Evolutionary conservation across 371 early-diverging fungal genomes (phyloP).

Genomic region (Mycotypha africana): DNA sequence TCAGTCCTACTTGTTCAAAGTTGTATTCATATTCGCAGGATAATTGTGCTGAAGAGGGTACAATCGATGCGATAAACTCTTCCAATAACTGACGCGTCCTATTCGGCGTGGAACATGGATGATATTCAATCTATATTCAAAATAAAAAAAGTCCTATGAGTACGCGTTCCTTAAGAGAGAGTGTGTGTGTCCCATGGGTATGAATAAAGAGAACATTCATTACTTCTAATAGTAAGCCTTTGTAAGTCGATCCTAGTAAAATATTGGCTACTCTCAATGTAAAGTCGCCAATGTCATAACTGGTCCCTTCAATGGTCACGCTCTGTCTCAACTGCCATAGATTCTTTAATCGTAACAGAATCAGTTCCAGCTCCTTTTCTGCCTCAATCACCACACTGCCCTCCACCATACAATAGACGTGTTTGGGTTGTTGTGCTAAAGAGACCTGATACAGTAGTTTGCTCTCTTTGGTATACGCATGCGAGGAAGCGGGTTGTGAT

Average conservation of each 20-base stretch:
- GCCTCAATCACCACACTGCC: conserved; percentile 47
- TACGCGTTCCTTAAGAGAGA: too few relatives aligned
- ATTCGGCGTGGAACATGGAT: conserved; percentile 42
- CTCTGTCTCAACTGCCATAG: conserved; percentile 45
- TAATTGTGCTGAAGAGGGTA: conserved; percentile 39
- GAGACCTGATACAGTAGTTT: conserved; percentile 44
- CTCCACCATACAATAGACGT: conserved; percentile 50
- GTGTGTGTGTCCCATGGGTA: too few relatives aligned
- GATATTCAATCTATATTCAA: conserved; percentile 43
- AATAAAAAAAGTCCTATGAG: too few relatives aligned
- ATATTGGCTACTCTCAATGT: conserved; percentile 48
- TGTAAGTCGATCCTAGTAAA: conserved; percentile 41
- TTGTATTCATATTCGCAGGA: conserved; percentile 45
- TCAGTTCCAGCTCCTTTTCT: conserved; percentile 44
- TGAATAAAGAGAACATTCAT: too few relatives aligned
- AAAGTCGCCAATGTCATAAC: conserved; percentile 49
- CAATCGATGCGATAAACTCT: conserved; percentile 42
- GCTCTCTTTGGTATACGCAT: too few relatives aligned
- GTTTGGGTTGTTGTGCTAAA: conserved; percentile 39
- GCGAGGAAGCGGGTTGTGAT: too few relatives aligned
- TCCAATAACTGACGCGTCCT: conserved; percentile 27
- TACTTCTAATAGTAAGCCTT: conserved; percentile 45
- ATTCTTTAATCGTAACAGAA: conserved; percentile 43
- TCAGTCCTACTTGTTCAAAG: conserved; percentile 41
- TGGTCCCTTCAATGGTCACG: conserved; percentile 42